Evolutionary conservation across 441 rosid genomes (phyloP), one percentile per base, ranked within the genome.

Genomic region (Melastoma candidum): DNA sequence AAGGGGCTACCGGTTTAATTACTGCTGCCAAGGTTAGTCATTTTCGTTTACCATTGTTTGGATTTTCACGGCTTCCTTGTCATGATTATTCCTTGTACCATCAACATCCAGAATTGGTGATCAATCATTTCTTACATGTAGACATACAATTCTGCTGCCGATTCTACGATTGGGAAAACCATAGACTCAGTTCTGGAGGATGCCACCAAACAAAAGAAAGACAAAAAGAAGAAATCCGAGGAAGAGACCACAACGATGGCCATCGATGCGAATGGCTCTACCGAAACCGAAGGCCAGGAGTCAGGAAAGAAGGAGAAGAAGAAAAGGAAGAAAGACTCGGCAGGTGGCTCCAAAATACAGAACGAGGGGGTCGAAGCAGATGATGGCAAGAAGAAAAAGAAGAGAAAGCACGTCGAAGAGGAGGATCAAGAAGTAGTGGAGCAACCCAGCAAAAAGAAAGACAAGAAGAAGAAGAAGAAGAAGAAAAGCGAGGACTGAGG

Each of bases 101-200:
- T 32, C 41, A 6, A 4, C 7, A 32, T 32, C 8, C 41, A 1
- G 41, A 32, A 32, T 32, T 32, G 41, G 8, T 32, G 41, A 4
- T 32, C 41, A 32, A 32, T 49, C 6, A 51, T 24, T 52, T 56
- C 41, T 53, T 24, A 47, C 68, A 26, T 70, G 63, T 70, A 88
- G 98, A 69, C 82, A 6, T 92, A 88, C 63, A 92, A 92, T 61
- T 70, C 90, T 65, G 66, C 89, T 22, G 84, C 87, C 0, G 95
- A 92, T 69, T 71, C 89, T 52, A 48, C 77, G 55, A 70, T 92
- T 55, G 85, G 74, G 3, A 67, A 75, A 69, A 68, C 71, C 4
- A 45, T 68, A n/a, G 71, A 68, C 25, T 41, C 68, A 14, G 49
- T 54, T 3, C 39, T 4, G 1, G 41, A 32, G 41, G 41, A 32